Base-by-base conservation (phyloP, 2,329 filamentous ascomycete genomes). In the Anisogramma anomala region DNA sequence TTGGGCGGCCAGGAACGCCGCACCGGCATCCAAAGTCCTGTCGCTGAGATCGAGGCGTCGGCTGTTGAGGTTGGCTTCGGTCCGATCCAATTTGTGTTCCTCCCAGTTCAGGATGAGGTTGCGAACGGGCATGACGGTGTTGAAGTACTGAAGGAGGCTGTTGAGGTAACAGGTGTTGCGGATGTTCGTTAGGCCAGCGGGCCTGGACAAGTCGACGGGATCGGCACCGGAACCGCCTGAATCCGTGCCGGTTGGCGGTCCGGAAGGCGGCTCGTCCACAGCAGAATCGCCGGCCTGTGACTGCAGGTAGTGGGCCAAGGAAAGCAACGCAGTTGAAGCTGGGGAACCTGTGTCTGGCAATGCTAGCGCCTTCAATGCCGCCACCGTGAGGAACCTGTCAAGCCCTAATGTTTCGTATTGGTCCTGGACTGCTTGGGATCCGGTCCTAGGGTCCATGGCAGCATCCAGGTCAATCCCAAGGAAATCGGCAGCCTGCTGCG, bases 121-220 rank as follows among this genome's bases (percentile, higher is more conserved):
- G 36, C 89, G 77, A 22, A 96, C 69, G 2, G 84, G 79, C 47
- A 79, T 81, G 41, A 96, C 76, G 0, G 88, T 93, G 58, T 94
- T 95, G 50, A 95, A 82, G 56, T 94, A 96, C 53, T 98, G 91
- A 8, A 98, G 69, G 36, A 98, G 73, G 61, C 89, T 96, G 66
- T 98, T 98, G 41, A 98, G 71, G 54, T 98, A 98, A 59, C 91
- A 98, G 0, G 93, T 98, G 55, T 98, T 98, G 45, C 91, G 88
- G 43, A 96, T 94, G 52, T 96, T 98, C 48, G 79, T 74, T 5
- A 96, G 71, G 0, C 91, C 91, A 17, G 94, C 84, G 0, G 91
- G 91, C 59, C 84, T 78, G 22, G 74, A 67, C 34, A 62, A 53
- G 41, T 66, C 54, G 11, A 55, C 54, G 3, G 52, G 41, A 33